Conservation (phyloP, 2,329 filamentous ascomycete genomes). For the Xylaria sp. region DNA sequence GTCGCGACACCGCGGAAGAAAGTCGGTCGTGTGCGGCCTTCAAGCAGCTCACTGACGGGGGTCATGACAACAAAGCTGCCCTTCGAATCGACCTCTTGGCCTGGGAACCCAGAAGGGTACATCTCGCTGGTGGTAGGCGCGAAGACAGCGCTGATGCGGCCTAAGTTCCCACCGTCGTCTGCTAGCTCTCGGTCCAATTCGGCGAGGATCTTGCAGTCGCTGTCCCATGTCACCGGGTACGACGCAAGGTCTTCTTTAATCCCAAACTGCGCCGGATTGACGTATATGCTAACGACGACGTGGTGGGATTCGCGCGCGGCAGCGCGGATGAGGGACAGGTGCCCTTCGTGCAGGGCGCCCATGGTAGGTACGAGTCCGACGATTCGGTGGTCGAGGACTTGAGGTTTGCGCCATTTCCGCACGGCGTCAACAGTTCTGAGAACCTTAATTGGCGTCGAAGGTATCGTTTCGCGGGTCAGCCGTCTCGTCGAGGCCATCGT, state of each 20-base stretch:
- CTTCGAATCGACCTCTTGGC: constrained; percentile 76
- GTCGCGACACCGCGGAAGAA: constrained; percentile 98
- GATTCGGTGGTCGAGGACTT: constrained; percentile 73
- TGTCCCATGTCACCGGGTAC: constrained; percentile 90
- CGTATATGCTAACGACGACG: constrained; percentile 91
- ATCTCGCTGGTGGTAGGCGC: constrained; percentile 84
- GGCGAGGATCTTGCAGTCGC: constrained; percentile 75
- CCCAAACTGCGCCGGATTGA: constrained; percentile 97
- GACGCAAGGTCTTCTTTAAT: constrained; percentile 85
- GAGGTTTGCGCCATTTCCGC: constrained; percentile 74
- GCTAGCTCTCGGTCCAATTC: constrained; percentile 78
- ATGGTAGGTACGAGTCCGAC: constrained; percentile 95
- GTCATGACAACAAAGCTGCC: constrained; percentile 94
- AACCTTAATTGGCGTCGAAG: constrained; percentile 71
- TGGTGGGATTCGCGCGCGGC: constrained; percentile 86
- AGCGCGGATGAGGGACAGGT: constrained; percentile 84
- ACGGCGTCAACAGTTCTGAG: constrained; percentile 80
- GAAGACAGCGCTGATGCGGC: constrained; percentile 84
- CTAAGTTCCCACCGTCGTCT: constrained; percentile 67
- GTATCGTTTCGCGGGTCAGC: constrained; percentile 58
- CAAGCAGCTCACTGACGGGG: constrained; percentile 81
- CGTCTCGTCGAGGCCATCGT: constrained; percentile 42
- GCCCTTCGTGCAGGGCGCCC: constrained; percentile 94
- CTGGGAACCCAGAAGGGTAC: constrained; percentile 85
- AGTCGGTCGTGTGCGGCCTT: constrained; percentile 86